phyloP scores from a whole-genome alignment of 176 grass and related monocot species.

The Carex kokanica region DNA sequence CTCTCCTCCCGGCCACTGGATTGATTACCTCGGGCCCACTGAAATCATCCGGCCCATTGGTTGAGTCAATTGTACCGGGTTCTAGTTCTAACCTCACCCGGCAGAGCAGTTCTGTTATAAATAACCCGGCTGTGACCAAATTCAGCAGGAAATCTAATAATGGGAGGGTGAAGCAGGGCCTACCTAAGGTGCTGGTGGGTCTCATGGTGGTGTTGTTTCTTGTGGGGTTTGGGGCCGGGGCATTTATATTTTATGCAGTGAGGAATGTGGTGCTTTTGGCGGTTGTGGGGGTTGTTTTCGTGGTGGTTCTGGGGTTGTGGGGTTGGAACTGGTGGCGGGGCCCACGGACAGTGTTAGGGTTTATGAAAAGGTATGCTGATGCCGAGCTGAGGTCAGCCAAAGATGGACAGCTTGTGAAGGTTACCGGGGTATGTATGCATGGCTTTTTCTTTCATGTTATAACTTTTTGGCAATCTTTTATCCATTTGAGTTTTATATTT shows the following conservation, averaged over 20 bases:
- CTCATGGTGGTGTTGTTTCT: conserved; percentile 53
- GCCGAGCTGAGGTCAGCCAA: conserved; percentile 75
- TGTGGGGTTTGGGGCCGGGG: conserved; percentile 47
- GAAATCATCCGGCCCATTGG: conserved; percentile 51
- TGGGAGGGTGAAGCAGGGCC: conserved; percentile 55
- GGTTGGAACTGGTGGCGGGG: conserved; percentile 66
- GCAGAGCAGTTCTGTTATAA: conserved; percentile 48
- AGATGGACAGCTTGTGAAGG: conserved; percentile 83
- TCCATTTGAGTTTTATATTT: neutral
- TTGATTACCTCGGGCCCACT: conserved; percentile 88
- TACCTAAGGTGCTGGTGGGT: conserved; percentile 41
- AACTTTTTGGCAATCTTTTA: conserved; percentile 11
- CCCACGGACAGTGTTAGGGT: conserved; percentile 43
- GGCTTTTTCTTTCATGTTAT: conserved; percentile 8
- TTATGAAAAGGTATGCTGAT: conserved; percentile 62
- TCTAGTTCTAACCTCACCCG: conserved; percentile 48
- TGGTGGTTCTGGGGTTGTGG: conserved; percentile 48
- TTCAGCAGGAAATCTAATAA: conserved; percentile 48
- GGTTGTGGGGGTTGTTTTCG: conserved; percentile 47
- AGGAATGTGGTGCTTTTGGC: conserved; percentile 50
- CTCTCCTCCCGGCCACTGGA: conserved; percentile 73
- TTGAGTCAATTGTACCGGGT: conserved; percentile 53
- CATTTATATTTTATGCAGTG: conserved; percentile 69
- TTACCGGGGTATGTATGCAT: conserved; percentile 85
- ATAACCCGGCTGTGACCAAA: conserved; percentile 72